phyloP scores from a whole-genome alignment of 805 yeast species.

The Candida maesae region DNA sequence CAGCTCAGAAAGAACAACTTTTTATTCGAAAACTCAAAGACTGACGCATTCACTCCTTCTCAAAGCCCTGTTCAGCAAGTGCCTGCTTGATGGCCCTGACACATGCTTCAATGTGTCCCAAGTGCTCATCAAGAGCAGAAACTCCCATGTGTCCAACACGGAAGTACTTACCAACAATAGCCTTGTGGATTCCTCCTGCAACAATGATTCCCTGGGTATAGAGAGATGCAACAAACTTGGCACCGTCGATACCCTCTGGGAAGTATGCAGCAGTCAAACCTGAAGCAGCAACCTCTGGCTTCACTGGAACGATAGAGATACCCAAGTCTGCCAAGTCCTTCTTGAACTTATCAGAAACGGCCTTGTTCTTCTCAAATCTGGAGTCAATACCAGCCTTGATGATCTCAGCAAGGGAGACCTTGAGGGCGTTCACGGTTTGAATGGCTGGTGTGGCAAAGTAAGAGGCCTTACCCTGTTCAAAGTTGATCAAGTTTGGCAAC shows the following conservation, averaged over 20 bases:
- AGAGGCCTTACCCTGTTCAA: slow-evolving; percentile 75
- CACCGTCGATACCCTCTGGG: slow-evolving; percentile 70
- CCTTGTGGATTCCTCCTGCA: slow-evolving; percentile 89
- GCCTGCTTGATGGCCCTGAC: slow-evolving; percentile 43
- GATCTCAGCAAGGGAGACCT: slow-evolving; percentile 71
- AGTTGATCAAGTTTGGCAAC: slow-evolving; percentile 84
- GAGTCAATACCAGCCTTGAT: slow-evolving; percentile 50
- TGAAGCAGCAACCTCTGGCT: slow-evolving; percentile 65
- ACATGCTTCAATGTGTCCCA: slow-evolving; percentile 51
- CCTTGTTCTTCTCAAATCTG: slow-evolving; percentile 60
- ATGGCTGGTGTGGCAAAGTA: slow-evolving; percentile 98
- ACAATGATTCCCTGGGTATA: slow-evolving; percentile 66
- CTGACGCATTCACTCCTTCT: slow-evolving; percentile 8
- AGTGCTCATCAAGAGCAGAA: slow-evolving; percentile 53
- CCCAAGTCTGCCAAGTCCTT: slow-evolving; percentile 49
- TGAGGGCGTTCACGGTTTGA: slow-evolving; percentile 78
- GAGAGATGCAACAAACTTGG: slow-evolving; percentile 54
- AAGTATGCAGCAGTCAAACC: slow-evolving; percentile 84
- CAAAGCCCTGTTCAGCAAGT: slow-evolving; percentile 36
- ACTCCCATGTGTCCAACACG: slow-evolving; percentile 97
- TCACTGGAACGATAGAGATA: slow-evolving; percentile 60
- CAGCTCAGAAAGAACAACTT: no score
- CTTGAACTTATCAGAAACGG: slow-evolving; percentile 66
- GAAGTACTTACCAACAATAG: slow-evolving; percentile 75
- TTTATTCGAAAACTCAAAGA: no score